Evolutionary conservation across 169 alveolate species (phyloP).

Genomic region (Theileria orientalis): DNA sequence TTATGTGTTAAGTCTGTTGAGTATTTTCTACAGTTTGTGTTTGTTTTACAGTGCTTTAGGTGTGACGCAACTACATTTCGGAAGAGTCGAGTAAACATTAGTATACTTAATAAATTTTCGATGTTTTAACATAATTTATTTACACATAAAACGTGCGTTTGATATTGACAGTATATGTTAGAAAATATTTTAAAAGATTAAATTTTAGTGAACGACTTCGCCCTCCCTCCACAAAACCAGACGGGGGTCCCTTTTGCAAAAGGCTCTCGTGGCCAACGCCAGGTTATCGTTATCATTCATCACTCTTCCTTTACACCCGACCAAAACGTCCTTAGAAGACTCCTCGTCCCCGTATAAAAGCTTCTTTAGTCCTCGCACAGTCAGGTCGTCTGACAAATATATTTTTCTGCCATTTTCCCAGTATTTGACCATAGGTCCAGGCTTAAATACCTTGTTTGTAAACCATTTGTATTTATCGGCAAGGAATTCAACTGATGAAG

Average conservation of each 20-base stretch:
- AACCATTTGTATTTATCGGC: slow-evolving; percentile 24
- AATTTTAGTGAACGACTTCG: neutral
- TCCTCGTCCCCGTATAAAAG: slow-evolving; percentile 60
- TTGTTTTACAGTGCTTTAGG: neutral
- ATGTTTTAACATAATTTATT: neutral
- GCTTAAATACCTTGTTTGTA: slow-evolving; percentile 24
- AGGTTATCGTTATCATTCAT: slow-evolving; percentile 79
- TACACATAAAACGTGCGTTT: neutral
- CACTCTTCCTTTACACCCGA: slow-evolving; percentile 81
- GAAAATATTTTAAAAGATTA: slow-evolving; percentile 3
- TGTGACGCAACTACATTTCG: slow-evolving; percentile 4
- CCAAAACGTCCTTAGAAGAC: slow-evolving; percentile 59
- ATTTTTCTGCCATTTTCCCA: slow-evolving; percentile 81
- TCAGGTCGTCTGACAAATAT: slow-evolving; percentile 73
- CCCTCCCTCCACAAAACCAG: slow-evolving; percentile 76
- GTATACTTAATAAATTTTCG: neutral
- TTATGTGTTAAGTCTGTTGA: slow-evolving; percentile 2
- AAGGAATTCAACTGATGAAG: slow-evolving; percentile 6
- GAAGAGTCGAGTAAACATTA: neutral
- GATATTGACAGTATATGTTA: neutral
- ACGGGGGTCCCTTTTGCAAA: slow-evolving; percentile 82
- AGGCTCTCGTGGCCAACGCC: slow-evolving; percentile 84
- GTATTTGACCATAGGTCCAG: slow-evolving; percentile 46
- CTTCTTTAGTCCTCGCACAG: slow-evolving; percentile 74
- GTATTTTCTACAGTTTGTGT: neutral